These are phyloP conservation scores for Thermochaetoides dissita DNA, from an alignment of 2,329 filamentous ascomycete species.

Conservation along the genomic window DNA sequence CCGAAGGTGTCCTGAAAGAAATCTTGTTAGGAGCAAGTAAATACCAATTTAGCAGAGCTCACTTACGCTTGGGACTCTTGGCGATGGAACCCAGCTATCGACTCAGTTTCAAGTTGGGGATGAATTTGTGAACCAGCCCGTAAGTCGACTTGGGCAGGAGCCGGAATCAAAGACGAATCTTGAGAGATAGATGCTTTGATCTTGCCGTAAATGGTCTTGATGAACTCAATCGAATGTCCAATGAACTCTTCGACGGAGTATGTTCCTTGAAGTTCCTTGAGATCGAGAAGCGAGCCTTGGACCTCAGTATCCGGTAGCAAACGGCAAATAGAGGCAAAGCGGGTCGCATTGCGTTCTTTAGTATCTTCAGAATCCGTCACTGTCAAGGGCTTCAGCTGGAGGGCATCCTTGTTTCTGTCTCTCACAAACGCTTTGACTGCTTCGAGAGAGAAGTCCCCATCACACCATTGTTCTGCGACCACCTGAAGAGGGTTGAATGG, in stretches of 20 bases:
- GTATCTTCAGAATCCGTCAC: conserved; percentile 1
- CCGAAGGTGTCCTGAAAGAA: background rate
- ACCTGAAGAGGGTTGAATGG: conserved; percentile 6
- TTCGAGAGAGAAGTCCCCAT: conserved; percentile 5
- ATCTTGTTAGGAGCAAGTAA: background rate
- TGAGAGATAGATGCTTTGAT: conserved; percentile 1
- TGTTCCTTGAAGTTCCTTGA: conserved; percentile 1
- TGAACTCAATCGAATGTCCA: conserved; percentile 3
- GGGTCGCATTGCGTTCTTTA: conserved; percentile 2
- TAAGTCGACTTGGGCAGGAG: conserved; percentile 3
- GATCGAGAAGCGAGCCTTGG: conserved; percentile 1
- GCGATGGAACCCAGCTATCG: background rate
- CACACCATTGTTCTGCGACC: conserved; percentile 11
- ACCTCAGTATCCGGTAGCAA: conserved; percentile 4
- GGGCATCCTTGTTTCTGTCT: conserved; percentile 5
- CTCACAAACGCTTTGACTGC: conserved; percentile 7
- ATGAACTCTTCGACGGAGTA: conserved; percentile 7
- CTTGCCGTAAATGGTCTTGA: conserved; percentile 2
- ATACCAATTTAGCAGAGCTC: background rate
- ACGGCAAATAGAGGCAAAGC: conserved; percentile 6
- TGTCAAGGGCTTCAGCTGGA: conserved; percentile 6
- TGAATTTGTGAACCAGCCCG: conserved; percentile 12
- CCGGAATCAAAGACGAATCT: background rate
- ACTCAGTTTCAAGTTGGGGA: conserved; percentile 13
- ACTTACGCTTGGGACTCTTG: conserved; percentile 1